Conservation (phyloP, 495 filamentous ascomycete species). For the Neurospora pannonica region DNA sequence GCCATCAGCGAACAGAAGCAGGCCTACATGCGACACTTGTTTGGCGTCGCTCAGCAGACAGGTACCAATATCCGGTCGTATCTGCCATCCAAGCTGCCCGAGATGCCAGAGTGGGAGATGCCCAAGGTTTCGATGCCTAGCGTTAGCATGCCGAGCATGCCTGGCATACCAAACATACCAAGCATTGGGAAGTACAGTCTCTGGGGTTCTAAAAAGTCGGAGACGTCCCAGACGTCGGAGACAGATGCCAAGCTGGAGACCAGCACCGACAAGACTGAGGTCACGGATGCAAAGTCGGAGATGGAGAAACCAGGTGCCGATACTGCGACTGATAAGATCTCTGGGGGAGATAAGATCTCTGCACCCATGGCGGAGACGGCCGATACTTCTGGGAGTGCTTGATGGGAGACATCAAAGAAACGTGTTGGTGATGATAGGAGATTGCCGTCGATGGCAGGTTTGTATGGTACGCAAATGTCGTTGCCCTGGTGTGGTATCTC, state of each 20-base stretch:
- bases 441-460: not conserved
- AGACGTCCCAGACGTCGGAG: not conserved
- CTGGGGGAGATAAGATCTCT: not conserved
- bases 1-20: constrained; percentile 16
- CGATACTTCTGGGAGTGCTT: not conserved
- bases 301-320: not conserved
- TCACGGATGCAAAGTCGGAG: not conserved
- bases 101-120: constrained; percentile 17
- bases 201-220: constrained; percentile 9
- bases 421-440: not conserved
- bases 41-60: constrained; percentile 34
- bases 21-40: constrained; percentile 38
- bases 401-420: not conserved
- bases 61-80: constrained; percentile 29
- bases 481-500: not conserved
- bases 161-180: constrained; percentile 13
- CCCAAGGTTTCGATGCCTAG: constrained; percentile 19
- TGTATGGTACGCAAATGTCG: not conserved
- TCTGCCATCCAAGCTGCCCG: constrained; percentile 33
- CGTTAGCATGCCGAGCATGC: constrained; percentile 16
- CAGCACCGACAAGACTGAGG: not conserved
- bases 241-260: not conserved
- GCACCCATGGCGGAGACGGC: not conserved
- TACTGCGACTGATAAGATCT: not conserved
- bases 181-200: constrained; percentile 11